Conservation (phyloP, 208 protist species). For the Crithidia sp. region DNA sequence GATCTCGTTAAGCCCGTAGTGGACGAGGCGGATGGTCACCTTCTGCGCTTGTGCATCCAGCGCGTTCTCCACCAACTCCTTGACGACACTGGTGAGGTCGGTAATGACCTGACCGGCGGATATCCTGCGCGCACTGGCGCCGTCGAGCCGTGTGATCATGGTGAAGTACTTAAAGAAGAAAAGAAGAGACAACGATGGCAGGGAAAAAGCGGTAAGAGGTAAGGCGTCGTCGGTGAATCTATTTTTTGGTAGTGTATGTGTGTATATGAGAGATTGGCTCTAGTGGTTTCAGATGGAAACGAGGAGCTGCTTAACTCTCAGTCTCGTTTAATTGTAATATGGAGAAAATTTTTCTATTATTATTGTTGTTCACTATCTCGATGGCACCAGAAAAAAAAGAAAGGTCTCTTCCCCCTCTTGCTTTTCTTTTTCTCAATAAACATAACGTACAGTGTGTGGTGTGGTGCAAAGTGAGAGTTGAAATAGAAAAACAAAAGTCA, state of each 20-base stretch:
- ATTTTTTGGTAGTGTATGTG: too few relatives aligned
- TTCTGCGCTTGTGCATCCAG: slow-evolving; percentile 74
- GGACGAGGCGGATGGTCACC: slow-evolving; percentile 66
- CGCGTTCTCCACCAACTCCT: slow-evolving; percentile 90
- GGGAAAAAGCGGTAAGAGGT: too few relatives aligned
- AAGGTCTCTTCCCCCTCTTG: background rate
- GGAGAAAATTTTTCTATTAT: background rate
- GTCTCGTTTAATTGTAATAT: background rate
- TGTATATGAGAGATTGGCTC: too few relatives aligned
- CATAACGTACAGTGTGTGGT: too few relatives aligned
- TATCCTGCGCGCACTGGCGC: slow-evolving; percentile 69
- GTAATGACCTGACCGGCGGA: slow-evolving; percentile 88
- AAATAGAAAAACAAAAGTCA: too few relatives aligned
- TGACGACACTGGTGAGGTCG: slow-evolving; percentile 80
- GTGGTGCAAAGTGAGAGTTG: too few relatives aligned
- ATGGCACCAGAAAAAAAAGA: background rate
- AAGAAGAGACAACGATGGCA: background rate
- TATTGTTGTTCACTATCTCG: background rate
- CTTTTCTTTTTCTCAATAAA: background rate
- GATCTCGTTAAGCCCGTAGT: slow-evolving; percentile 76
- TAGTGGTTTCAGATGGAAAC: too few relatives aligned
- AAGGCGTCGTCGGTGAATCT: too few relatives aligned
- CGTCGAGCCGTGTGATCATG: slow-evolving; percentile 80
- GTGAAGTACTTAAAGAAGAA: slow-evolving; percentile 8
- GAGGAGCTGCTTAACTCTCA: too few relatives aligned